Evolutionary conservation across 208 protist genomes (phyloP), one percentile per base, ranked within the genome.

Genomic region (Crithidia thermophila): DNA sequence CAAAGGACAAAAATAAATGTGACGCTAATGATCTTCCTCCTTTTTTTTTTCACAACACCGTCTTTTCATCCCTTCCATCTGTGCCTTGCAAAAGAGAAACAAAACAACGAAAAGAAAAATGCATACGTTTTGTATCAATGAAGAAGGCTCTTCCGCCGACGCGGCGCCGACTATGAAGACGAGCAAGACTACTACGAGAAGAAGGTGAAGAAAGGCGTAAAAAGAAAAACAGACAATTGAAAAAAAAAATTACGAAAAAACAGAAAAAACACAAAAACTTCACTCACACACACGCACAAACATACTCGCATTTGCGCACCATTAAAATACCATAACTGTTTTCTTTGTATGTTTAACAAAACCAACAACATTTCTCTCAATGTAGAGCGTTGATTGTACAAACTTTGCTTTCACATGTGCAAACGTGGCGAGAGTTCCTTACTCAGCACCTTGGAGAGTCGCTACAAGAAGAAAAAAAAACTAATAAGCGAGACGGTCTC

Each of bases 201-300:
- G 4, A 8, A 6, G 49, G 28, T 5, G 28, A 28, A 23, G 27
- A 53, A 36, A 36, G 7, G 14, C 31, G 42, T 13, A 28, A 42
- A n/a, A 42, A 27, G 4, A 42, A 23, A 16, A 58, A 25, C 37
- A 28, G 25, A 50, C 37, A 31, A 59, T 40, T 27, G 25, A 59
- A 56, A 46, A 34, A 46, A 50, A 60, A 46, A 50, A 39, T 6
- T 16, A 39, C 21, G 28, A 47, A 3, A 25, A 57, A 57, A 50
- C 18, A 49, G 5, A 59, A 51, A 30, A 61, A 36, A 49, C 8
- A 9, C 27, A 31, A 43, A 59, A 3, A 46, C 5, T 52, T 10
- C 31, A 27, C 31, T 57, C 30, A 58, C 40, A 70, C 37, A 64
- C 47, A 46, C 52, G 52, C 52, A 60, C 34, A 63, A n/a, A n/a